These are phyloP conservation scores for Aeschynomene evenia DNA, from an alignment of 306 rosid species.

Conservation along the genomic window DNA sequence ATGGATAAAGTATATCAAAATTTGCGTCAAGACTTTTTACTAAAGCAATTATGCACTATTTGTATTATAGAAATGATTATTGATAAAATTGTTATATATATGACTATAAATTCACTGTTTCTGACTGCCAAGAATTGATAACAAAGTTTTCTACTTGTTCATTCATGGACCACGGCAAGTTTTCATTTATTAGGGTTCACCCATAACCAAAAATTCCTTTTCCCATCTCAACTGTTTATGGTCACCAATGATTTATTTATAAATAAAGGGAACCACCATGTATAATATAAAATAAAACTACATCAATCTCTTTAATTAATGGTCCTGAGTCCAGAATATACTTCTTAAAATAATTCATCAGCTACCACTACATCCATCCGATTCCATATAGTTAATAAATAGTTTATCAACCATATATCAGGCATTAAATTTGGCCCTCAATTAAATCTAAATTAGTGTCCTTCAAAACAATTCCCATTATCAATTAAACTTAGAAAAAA, in stretches of 20 bases:
- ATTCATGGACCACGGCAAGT: conserved; percentile 17
- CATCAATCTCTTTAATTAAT: not conserved
- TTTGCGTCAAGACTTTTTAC: too few relatives aligned
- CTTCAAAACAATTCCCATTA: not conserved
- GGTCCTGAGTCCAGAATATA: conserved; percentile 21
- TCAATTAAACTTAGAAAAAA: too few relatives aligned
- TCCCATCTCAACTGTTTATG: conserved; percentile 21
- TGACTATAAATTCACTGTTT: not conserved
- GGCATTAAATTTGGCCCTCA: conserved; percentile 30
- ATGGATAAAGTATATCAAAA: not conserved
- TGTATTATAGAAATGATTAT: too few relatives aligned
- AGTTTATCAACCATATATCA: conserved; percentile 25
- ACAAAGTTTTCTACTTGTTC: conserved; percentile 1
- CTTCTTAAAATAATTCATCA: conserved; percentile 15
- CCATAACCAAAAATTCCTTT: conserved; percentile 14
- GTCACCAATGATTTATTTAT: not conserved
- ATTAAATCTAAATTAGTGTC: not conserved
- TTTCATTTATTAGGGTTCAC: conserved; percentile 28
- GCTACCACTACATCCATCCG: not conserved
- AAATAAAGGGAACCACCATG: conserved; percentile 5
- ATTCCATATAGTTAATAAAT: not conserved
- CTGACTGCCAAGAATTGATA: not conserved
- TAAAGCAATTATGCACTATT: not conserved
- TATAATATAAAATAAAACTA: too few relatives aligned
- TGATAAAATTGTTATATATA: too few relatives aligned